These are phyloP conservation scores for Lophiostoma macrostomum DNA, from an alignment of 495 filamentous ascomycete genomes.

Conservation along the genomic window DNA sequence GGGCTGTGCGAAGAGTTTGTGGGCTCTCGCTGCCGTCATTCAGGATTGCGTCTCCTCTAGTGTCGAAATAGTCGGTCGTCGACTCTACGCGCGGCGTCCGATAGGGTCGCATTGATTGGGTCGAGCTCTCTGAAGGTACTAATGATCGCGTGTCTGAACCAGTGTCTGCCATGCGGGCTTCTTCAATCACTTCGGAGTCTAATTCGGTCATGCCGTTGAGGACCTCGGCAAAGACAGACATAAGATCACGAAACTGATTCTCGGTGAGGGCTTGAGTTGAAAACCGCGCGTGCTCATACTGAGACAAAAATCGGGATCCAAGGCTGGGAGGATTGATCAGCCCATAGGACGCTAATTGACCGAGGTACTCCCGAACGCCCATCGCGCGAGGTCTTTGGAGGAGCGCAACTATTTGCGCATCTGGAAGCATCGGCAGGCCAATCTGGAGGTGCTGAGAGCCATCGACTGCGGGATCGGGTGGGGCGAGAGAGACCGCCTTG, in stretches of 20 bases:
- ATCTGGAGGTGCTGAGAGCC: constrained; percentile 8
- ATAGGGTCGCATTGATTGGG: constrained; percentile 13
- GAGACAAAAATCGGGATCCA: constrained; percentile 61
- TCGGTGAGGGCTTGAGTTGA: constrained; percentile 60
- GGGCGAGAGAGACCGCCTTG: constrained; percentile 80
- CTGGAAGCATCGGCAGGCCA: constrained; percentile 41
- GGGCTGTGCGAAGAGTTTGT: constrained; percentile 21
- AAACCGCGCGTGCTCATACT: constrained; percentile 85
- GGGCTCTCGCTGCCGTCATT: constrained; percentile 16
- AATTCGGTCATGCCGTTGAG: constrained; percentile 70
- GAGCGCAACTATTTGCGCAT: constrained; percentile 62
- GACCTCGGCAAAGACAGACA: constrained; percentile 83
- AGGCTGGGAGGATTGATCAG: constrained; percentile 59
- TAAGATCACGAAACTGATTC: constrained; percentile 70
- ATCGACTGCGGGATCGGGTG: constrained; percentile 50
- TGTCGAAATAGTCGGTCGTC: constrained; percentile 5
- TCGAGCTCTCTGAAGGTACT: constrained; percentile 13
- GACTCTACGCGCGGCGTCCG: constrained; percentile 12
- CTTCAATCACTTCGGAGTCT: constrained; percentile 41
- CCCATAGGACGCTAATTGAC: constrained; percentile 62
- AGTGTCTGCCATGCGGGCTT: constrained; percentile 2
- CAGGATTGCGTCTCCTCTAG: background rate
- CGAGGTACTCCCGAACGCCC: constrained; percentile 78
- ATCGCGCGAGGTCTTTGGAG: constrained; percentile 68
- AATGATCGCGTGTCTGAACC: constrained; percentile 21